Conservation (phyloP, 2,329 filamentous ascomycete species). For the Thielaviopsis euricoi region DNA sequence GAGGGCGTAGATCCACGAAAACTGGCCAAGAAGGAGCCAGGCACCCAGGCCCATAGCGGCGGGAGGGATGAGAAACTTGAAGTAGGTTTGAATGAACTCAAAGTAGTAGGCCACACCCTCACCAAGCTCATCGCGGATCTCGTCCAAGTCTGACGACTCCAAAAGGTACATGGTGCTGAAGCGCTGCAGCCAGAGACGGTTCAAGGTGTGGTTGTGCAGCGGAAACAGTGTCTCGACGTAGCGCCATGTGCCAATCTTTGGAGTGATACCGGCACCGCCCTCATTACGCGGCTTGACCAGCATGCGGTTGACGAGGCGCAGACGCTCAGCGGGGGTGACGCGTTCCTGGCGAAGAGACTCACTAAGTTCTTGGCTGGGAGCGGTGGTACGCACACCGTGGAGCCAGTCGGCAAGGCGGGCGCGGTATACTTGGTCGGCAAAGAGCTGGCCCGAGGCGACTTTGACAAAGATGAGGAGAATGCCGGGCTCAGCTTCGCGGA, state of each 20-base stretch:
- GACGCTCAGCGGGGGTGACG: slow-evolving; percentile 71
- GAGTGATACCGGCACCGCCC: slow-evolving; percentile 64
- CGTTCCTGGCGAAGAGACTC: slow-evolving; percentile 55
- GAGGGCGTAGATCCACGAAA: slow-evolving; percentile 65
- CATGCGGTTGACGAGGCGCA: slow-evolving; percentile 75
- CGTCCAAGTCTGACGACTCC: slow-evolving; percentile 48
- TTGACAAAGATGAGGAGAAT: slow-evolving; percentile 73
- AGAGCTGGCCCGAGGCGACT: slow-evolving; percentile 56
- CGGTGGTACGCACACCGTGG: slow-evolving; percentile 63
- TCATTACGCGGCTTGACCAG: slow-evolving; percentile 58
- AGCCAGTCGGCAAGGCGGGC: slow-evolving; percentile 88
- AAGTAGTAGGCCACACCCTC: slow-evolving; percentile 90
- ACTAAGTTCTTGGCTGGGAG: slow-evolving; percentile 57
- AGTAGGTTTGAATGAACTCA: slow-evolving; percentile 83
- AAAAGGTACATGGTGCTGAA: slow-evolving; percentile 58
- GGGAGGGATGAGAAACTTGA: slow-evolving; percentile 68
- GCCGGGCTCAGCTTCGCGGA: slow-evolving; percentile 59
- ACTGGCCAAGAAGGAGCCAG: slow-evolving; percentile 72
- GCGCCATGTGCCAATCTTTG: slow-evolving; percentile 53
- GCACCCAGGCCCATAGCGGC: slow-evolving; percentile 59
- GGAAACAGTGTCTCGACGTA: slow-evolving; percentile 60
- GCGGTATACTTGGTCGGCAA: slow-evolving; percentile 69
- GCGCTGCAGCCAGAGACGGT: slow-evolving; percentile 57
- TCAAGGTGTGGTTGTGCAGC: slow-evolving; percentile 61
- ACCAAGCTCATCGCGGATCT: slow-evolving; percentile 61